Base-by-base conservation (phyloP, 2,329 filamentous ascomycete species). In the Cordyceps javanica region DNA sequence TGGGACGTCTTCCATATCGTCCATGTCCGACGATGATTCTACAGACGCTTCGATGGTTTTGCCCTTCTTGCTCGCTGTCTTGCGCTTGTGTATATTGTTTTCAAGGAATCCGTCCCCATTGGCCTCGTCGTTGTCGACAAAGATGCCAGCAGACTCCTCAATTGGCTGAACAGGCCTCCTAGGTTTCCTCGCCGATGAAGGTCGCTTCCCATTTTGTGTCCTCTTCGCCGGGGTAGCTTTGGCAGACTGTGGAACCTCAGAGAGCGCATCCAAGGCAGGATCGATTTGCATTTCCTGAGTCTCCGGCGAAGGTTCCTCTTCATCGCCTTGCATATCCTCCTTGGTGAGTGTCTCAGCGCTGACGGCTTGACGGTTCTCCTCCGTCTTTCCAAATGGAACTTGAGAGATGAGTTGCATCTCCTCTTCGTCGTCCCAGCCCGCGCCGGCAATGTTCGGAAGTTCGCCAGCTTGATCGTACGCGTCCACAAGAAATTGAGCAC, bases 401-500 rank as follows among this genome's bases (percentile, higher is more conserved):
- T 44, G 30, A 8, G 41, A 26, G 5, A 73, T 58, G 42, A 69
- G 65, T 9, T 65, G 61, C 64, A 67, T 70, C 55, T 74, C 72
- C 32, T 71, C 65, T 2, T 57, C 61, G 55, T 71, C 69, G 34
- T 71, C 62, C 56, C 65, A 72, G 5, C 64, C 61, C 21, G 62
- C 64, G 30, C 67, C 67, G 2, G 61, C 64, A 11, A 73, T 62
- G 14, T 70, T 68, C 10, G 72, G 72, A 14, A 74, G 63, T 32
- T 66, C 64, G 46, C 69, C 67, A 5, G 64, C 65, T 55, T 70
- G 66, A 46, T 70, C 66, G 50, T 72, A 74, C 30, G 65, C 56
- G 2, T 72, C 67, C 1, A 74, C 44, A 2, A 77, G 62, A 54
- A 69, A 67, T 32, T 69, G 68, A 3, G 73, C 69, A 55, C 68